Evolutionary conservation across 495 filamentous ascomycete genomes (phyloP), one percentile per base, ranked within the genome.

Genomic region (Terfezia boudieri): DNA sequence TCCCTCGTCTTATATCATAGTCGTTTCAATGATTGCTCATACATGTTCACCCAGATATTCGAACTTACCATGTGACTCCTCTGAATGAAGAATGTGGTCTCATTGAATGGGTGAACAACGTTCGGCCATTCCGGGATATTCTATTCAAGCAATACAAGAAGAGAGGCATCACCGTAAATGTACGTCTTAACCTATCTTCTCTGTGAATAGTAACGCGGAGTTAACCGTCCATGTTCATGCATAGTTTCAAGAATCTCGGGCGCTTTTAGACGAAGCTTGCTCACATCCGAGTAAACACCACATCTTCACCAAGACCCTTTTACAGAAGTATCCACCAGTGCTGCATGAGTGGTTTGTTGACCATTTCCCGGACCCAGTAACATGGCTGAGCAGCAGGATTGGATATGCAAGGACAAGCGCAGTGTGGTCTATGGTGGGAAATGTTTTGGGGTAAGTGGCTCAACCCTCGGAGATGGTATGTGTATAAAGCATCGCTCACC

Each of bases 81-180:
- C 69, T 99, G 50, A 96, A 95, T 63, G 90, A 99, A 67, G 90
- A 96, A 68, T 96, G 90, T 61, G 90, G 90, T 56, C 78, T 93
- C 51, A 94, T 99, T 59, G 87, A 99, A 69, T 99, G 90, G 90
- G 85, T 99, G n/a, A 86, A 95, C 59, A 87, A 89, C 35, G 78
- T 96, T 55, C 87, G 86, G 58, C 87, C 90, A 16, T 72, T 96
- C 54, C 84, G 90, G 53, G 90, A 99, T 58, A 93, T 96, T 64
- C 71, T 99, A 49, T 72, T 92, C 51, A 75, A 71, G 53, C 71
- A 82, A 51, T 85, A 95, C 61, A 79, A 78, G 57, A 73, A 83
- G 58, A 81, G 79, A 54, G 76, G 77, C 22, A 73, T 89, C 53
- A 52, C 37, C 54, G 62, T 77, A 62, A 67, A 81, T 59, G 74